A percentile compares a stretch with the other conserved stretches of the same genome.
phyloP scores from a whole-genome alignment of 2,329 filamentous ascomycete genomes.

The Cytospora mali region DNA sequence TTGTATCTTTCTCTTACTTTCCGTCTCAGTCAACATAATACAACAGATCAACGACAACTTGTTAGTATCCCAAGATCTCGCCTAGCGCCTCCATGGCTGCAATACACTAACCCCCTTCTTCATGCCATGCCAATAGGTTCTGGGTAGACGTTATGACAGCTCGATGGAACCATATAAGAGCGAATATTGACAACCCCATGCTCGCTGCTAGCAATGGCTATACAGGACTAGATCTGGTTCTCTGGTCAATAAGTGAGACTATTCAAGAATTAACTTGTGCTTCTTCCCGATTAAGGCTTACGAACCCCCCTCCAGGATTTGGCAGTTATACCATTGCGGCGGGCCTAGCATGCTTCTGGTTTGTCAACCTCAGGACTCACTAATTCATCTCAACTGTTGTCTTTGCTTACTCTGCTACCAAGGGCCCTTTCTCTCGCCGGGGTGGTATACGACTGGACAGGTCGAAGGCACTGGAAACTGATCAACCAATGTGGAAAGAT shows the following conservation, averaged over 20 bases:
- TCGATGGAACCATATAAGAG: slow-evolving; percentile 11
- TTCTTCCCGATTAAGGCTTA: neutral
- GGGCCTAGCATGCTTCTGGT: slow-evolving; percentile 14
- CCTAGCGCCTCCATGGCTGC: neutral
- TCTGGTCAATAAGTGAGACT: slow-evolving; percentile 16
- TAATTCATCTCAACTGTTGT: neutral
- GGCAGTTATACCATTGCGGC: slow-evolving; percentile 13
- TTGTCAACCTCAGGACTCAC: neutral
- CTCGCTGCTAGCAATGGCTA: slow-evolving; percentile 5
- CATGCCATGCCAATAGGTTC: neutral
- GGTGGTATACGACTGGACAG: slow-evolving; percentile 9
- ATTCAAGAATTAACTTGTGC: neutral
- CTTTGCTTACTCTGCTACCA: neutral
- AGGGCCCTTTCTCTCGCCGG: slow-evolving; percentile 14
- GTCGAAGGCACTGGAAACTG: neutral
- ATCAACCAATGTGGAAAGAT: slow-evolving; percentile 4
- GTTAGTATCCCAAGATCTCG: neutral
- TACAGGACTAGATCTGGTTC: slow-evolving; percentile 10
- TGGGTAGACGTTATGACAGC: slow-evolving; percentile 14
- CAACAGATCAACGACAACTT: slow-evolving; percentile 19
- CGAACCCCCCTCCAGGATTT: neutral
- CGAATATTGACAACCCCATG: slow-evolving; percentile 5
- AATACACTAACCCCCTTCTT: neutral
- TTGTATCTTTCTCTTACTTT: slow-evolving; percentile 6
- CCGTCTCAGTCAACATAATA: slow-evolving; percentile 3